Evolutionary conservation across 495 filamentous ascomycete species (phyloP), one percentile per base, ranked within the genome.

Genomic region (Penicillium silybi): DNA sequence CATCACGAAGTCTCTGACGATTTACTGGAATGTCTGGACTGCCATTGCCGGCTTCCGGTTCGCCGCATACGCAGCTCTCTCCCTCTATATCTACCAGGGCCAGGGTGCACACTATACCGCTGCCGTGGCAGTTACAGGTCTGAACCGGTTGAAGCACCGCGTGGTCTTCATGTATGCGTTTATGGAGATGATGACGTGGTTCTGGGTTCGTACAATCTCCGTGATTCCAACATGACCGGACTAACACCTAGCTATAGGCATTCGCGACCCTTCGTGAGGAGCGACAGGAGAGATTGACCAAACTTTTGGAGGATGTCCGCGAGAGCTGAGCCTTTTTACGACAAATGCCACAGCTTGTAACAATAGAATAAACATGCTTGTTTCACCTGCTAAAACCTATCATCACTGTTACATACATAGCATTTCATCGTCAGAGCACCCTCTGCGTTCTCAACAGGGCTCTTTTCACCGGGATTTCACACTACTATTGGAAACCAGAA

Each of bases 111-210:
- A 66, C 29, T 22, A 51, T 68, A 47, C 37, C 52, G 52, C 18
- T 46, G 62, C 48, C 48, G 62, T 50, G 56, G 65, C 55, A 42
- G 57, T 50, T 8, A 44, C 41, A 18, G 72, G 65, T 18, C 54
- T 71, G 64, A 86, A 81, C 51, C 80, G 83, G 29, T 61, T 93
- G 62, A 87, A 89, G 71, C 92, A 90, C 60, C 68, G 86, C 22
- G 76, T 92, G 6, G 83, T 93, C 10, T 95, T 96, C 61, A 85
- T 88, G 0, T 95, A 86, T 70, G 83, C 80, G 13, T 91, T 95
- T 63, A 64, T 93, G 69, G 90, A 96, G 74, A 85, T 90, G 69
- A 73, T 90, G 61, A 78, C 80, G 46, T 95, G 90, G 90, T 88
- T 95, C 65, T 96, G 89, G 89, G 85, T 88, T 37, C 6, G 48